Evolutionary conservation across 352 stramenopile species (phyloP).

Genomic region (Globisporangium alternatum): DNA sequence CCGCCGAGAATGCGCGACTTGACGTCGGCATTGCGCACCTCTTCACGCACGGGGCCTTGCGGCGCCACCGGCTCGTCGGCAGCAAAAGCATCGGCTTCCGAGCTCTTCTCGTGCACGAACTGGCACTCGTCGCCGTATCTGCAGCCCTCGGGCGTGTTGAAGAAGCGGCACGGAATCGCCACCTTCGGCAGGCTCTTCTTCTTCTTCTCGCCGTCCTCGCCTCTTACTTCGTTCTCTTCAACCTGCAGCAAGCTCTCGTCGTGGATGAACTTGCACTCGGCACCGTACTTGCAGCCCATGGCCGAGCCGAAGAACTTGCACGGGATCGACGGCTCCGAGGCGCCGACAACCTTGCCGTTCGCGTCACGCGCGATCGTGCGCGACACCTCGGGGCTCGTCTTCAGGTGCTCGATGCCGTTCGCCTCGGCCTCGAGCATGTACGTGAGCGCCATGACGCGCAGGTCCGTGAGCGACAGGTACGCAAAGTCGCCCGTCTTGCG

Average conservation of each 20-base stretch:
- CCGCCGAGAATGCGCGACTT: constrained; percentile 87
- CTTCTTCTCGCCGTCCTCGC: constrained; percentile 13
- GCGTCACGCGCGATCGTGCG: constrained; percentile 64
- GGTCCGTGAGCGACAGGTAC: constrained; percentile 80
- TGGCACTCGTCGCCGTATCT: constrained; percentile 67
- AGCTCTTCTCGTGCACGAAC: constrained; percentile 60
- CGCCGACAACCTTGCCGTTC: constrained; percentile 63
- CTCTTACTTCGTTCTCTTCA: constrained; percentile 14
- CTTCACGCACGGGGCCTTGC: constrained; percentile 36
- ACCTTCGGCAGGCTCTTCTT: constrained; percentile 49
- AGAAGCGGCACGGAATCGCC: constrained; percentile 72
- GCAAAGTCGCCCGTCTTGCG: constrained; percentile 86
- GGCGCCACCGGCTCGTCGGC: constrained; percentile 20
- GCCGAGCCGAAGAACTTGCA: constrained; percentile 81
- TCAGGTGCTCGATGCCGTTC: constrained; percentile 66
- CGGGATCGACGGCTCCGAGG: constrained; percentile 39
- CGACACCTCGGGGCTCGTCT: constrained; percentile 62
- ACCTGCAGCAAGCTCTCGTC: constrained; percentile 33
- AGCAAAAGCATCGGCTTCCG: constrained; percentile 18
- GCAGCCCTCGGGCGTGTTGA: constrained; percentile 71
- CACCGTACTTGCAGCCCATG: constrained; percentile 80
- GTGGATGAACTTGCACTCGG: constrained; percentile 81
- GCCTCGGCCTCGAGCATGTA: constrained; percentile 84
- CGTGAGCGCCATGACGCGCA: constrained; percentile 85
- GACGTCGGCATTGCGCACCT: constrained; percentile 74